Evolutionary conservation across 2,329 filamentous ascomycete genomes (phyloP).

Genomic region (Ustilaginoidea virens): DNA sequence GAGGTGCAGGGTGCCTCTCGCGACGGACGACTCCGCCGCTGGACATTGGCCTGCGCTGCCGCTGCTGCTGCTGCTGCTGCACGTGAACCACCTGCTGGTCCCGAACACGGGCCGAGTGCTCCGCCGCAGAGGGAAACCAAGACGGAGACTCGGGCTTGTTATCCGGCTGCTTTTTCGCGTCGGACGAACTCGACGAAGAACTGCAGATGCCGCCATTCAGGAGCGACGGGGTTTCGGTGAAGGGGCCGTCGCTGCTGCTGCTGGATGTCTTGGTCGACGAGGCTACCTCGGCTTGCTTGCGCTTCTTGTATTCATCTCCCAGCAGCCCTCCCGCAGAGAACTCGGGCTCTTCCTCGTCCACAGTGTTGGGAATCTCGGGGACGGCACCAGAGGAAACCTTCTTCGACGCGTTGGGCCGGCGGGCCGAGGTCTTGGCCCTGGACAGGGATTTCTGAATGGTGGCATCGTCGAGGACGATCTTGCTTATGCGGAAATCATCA

Average conservation of each 20-base stretch:
- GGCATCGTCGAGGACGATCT: conserved; percentile 2
- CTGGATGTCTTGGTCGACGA: conserved; percentile 16
- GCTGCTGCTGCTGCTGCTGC: conserved; percentile 5
- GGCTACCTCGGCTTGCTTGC: conserved; percentile 21
- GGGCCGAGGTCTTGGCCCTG: not conserved
- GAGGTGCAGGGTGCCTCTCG: conserved; percentile 33
- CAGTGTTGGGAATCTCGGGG: conserved; percentile 1
- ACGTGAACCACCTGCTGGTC: conserved; percentile 10
- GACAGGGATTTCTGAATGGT: not conserved
- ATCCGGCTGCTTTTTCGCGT: conserved; percentile 8
- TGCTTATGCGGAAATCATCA: conserved; percentile 6
- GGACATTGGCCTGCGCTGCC: conserved; percentile 10
- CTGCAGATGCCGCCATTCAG: conserved; percentile 25
- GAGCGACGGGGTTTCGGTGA: conserved; percentile 41
- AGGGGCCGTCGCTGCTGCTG: conserved; percentile 22
- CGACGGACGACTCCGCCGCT: conserved; percentile 6
- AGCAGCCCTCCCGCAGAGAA: conserved; percentile 38
- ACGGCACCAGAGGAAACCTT: not conserved
- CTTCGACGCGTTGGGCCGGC: not conserved
- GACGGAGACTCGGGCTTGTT: conserved; percentile 11
- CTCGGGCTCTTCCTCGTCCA: conserved; percentile 15
- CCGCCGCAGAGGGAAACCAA: conserved; percentile 22
- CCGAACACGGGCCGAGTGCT: conserved; percentile 21
- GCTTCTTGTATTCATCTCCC: conserved; percentile 31
- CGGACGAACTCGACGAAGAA: conserved; percentile 8